Evolutionary conservation across 1,284 basidiomycete species (phyloP), one percentile per base, ranked within the genome.

Genomic region (Ustilago loliicola): DNA sequence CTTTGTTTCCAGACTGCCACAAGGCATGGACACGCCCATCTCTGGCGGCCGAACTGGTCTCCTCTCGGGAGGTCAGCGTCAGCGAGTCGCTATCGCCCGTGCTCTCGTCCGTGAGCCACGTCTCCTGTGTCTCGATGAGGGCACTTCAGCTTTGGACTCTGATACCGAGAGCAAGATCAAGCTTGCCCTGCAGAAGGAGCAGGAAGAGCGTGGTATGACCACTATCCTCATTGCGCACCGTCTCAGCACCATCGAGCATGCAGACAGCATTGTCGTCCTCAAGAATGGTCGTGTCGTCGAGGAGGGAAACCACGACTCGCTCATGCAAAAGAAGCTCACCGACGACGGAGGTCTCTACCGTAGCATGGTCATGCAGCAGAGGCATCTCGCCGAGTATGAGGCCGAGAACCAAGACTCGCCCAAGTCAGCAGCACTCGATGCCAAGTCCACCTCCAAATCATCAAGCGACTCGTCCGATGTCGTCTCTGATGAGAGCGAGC

Each of bases 21-120:
- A 86, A 25, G 87, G 87, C 10, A 81, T 88, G 67, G 81, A 88
- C 51, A 87, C 87, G 6, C 45, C 80, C 6, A 80, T 88, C 40
- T 73, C 81, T 17, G 87, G 87, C 15, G 87, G 87, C 17, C 81
- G 83, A 36, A 86, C 85, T 1, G 86, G 87, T 70, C 83, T 73
- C 6, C 70, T 86, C 9, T 81, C 79, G 0, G 85, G 85, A 25
- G 85, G 85, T 6, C 85, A 86, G 71, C 68, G 83, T 25, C 84
- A 85, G 61, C 71, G 85, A 23, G 68, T 86, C 52, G 83, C 84
- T 23, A 81, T 86, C 45, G 85, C 85, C 3, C 79, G 85, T 29
- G 85, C 85, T 3, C 73, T 86, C 1, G 76, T 86, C 11, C 71
- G 82, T 13, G 68, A 84, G 61, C 85, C 85, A 2, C 72, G 68